phyloP scores from a whole-genome alignment of 768 basidiomycete species.

The Boletus subparvulus region DNA sequence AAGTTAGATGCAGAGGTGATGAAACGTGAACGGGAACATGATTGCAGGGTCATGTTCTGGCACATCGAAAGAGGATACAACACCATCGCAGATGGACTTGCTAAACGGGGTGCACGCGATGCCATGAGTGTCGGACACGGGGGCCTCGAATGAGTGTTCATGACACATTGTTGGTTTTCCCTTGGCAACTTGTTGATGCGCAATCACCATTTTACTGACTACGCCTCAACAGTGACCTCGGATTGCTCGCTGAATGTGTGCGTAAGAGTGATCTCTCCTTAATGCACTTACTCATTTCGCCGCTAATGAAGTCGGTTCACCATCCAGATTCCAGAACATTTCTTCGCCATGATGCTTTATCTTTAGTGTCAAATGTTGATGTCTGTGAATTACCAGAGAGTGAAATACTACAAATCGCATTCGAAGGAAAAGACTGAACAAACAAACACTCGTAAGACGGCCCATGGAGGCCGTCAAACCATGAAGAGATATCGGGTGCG shows the following conservation, averaged over 20 bases:
- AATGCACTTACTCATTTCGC: not conserved
- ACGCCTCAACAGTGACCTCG: not conserved
- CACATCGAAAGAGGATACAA: slow-evolving; percentile 26
- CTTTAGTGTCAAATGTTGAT: not conserved
- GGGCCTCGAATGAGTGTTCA: not conserved
- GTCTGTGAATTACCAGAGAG: not conserved
- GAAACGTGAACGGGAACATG: not conserved
- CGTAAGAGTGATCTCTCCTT: too few species aligned
- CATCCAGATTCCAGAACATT: too few species aligned
- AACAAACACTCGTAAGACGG: not conserved
- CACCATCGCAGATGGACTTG: slow-evolving; percentile 23
- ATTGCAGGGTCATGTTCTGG: slow-evolving; percentile 25
- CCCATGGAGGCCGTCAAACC: not conserved
- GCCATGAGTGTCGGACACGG: not conserved
- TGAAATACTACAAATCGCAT: not conserved
- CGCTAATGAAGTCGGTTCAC: not conserved
- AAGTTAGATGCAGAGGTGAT: not conserved
- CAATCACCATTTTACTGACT: not conserved
- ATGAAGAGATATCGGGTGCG: not conserved
- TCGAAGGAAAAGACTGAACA: not conserved
- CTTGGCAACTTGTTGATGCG: not conserved
- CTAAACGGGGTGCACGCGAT: slow-evolving; percentile 8
- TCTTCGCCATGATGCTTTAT: too few species aligned
- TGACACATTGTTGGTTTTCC: not conserved
- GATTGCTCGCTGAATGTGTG: not conserved